Percentiles rank a stretch among this genome's conserved stretches.
Conservation (phyloP, 495 filamentous ascomycete species). For the Trichocladium uniseriatum region DNA sequence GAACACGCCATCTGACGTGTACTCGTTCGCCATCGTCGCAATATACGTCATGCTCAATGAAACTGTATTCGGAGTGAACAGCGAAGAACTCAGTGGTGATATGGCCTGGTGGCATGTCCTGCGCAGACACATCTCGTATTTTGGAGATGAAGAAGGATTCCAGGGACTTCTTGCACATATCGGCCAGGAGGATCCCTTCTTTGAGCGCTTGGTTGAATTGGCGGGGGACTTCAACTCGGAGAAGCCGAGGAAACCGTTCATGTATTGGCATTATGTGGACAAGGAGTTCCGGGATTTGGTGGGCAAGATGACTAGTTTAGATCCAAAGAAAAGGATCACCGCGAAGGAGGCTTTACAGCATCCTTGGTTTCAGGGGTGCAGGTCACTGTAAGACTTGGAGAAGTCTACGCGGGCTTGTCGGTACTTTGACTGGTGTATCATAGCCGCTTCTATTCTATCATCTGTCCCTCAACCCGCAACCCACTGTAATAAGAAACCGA, state of each 20-base stretch:
- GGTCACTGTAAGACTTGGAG: too few relatives aligned
- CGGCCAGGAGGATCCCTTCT: conserved; percentile 24
- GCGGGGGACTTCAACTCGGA: not conserved
- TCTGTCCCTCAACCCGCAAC: too few relatives aligned
- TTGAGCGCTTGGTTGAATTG: conserved; percentile 10
- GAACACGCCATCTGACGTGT: conserved; percentile 29
- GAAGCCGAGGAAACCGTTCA: not conserved
- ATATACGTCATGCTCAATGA: conserved; percentile 14
- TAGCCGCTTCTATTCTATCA: too few relatives aligned
- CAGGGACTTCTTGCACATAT: conserved; percentile 25
- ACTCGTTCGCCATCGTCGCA: conserved; percentile 28
- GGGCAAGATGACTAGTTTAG: conserved; percentile 18
- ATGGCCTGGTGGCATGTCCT: not conserved
- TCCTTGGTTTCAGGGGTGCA: conserved; percentile 20
- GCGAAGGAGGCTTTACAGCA: conserved; percentile 26
- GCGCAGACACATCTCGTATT: not conserved
- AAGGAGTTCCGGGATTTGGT: conserved; percentile 11
- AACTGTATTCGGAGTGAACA: conserved; percentile 1
- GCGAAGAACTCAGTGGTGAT: not conserved
- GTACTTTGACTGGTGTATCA: too few relatives aligned
- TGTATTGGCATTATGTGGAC: conserved; percentile 14
- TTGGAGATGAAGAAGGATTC: conserved; percentile 7
- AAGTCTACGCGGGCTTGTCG: too few relatives aligned
- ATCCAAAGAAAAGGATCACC: conserved; percentile 24
- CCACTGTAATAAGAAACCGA: too few relatives aligned